A percentile compares a stretch with the other conserved stretches of the same genome.
Conservation (phyloP, 345 rosid species). For the Populus deltoides region DNA sequence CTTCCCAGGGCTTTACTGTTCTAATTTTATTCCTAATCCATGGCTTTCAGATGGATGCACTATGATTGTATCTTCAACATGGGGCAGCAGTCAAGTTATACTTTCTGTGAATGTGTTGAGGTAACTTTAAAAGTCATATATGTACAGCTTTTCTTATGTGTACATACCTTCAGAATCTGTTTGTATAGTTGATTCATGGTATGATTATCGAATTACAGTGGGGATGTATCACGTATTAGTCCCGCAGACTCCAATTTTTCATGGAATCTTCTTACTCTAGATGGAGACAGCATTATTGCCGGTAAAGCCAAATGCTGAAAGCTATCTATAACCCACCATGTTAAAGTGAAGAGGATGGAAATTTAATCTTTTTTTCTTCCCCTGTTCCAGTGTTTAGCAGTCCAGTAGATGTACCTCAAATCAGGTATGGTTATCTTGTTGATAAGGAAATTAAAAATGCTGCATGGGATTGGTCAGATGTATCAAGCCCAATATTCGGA, state of each 20-base stretch:
- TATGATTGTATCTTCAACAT: conserved; percentile 65
- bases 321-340: background rate
- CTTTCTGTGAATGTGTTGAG: conserved; percentile 64
- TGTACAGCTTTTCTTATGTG: background rate
- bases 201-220: conserved; percentile 44
- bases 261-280: conserved; percentile 64
- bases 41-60: conserved; percentile 94
- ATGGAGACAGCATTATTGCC: conserved; percentile 71
- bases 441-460: conserved; percentile 36
- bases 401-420: conserved; percentile 66
- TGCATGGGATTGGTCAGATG: conserved; percentile 66
- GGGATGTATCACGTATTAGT: conserved; percentile 61
- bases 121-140: conserved; percentile 28
- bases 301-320: conserved; percentile 42
- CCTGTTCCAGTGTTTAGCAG: conserved; percentile 67
- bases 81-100: conserved; percentile 69
- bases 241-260: conserved; percentile 60
- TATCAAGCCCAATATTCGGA: conserved; percentile 55
- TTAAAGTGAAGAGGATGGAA: conserved; percentile 5
- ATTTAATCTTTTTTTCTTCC: conserved; percentile 18
- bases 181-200: conserved; percentile 14
- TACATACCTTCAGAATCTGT: background rate
- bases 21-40: conserved; percentile 48
- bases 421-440: conserved; percentile 62
- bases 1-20: conserved; percentile 83